Conservation (phyloP, 768 basidiomycete genomes). For the Naganishia onofrii region DNA sequence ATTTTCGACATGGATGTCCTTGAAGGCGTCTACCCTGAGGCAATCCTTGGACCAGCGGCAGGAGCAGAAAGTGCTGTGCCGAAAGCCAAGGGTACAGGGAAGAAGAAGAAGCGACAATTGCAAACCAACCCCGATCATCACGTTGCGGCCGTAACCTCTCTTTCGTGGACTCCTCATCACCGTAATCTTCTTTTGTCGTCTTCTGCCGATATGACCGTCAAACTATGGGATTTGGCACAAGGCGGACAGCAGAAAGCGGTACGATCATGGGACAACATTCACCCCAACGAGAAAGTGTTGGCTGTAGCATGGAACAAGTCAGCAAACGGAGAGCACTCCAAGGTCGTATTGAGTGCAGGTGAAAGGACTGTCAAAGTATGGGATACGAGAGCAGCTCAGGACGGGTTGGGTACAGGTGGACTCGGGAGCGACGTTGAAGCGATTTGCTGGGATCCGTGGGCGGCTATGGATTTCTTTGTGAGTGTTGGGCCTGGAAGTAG, state of each 20-base stretch:
- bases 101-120: slow-evolving; percentile 89
- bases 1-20: slow-evolving; percentile 95
- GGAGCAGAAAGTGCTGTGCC: slow-evolving; percentile 45
- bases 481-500: slow-evolving; percentile 43
- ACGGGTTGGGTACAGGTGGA: slow-evolving; percentile 71
- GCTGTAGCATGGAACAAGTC: slow-evolving; percentile 90
- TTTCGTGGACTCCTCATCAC: slow-evolving; percentile 88
- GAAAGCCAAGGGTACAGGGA: slow-evolving; percentile 69
- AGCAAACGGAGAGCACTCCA: slow-evolving; percentile 61
- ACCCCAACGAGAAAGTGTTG: slow-evolving; percentile 88
- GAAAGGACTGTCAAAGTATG: slow-evolving; percentile 94
- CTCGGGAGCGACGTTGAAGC: slow-evolving; percentile 92
- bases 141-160: slow-evolving; percentile 86
- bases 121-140: slow-evolving; percentile 74
- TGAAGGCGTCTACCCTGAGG: slow-evolving; percentile 89
- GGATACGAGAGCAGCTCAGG: slow-evolving; percentile 78
- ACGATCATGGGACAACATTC: slow-evolving; percentile 66
- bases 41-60: slow-evolving; percentile 78
- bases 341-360: slow-evolving; percentile 84
- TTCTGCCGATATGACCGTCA: slow-evolving; percentile 91
- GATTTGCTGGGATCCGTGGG: slow-evolving; percentile 94
- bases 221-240: slow-evolving; percentile 90
- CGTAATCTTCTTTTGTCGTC: slow-evolving; percentile 88
- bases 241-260: slow-evolving; percentile 63
- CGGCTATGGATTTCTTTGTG: slow-evolving; percentile 79